Evolutionary conservation across 148 eudicot species (phyloP).

Genomic region (Persicaria tinctoria): DNA sequence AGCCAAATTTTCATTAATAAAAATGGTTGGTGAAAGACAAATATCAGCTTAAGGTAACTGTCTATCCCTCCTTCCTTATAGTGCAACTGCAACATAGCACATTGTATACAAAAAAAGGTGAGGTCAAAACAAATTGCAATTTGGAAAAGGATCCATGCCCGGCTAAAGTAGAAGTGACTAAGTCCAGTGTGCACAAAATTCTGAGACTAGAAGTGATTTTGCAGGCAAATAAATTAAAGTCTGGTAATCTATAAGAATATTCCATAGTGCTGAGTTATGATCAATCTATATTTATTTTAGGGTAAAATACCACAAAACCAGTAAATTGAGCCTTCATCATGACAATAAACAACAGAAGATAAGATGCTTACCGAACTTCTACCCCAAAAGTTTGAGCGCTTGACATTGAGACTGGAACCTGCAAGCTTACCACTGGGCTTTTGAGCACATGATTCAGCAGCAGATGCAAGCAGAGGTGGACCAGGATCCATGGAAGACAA

Average conservation of each 20-base stretch:
- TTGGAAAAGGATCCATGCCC: not conserved
- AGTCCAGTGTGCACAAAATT: not conserved
- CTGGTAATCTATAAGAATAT: not conserved
- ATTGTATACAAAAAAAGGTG: not conserved
- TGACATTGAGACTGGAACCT: constrained; percentile 39
- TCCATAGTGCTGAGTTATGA: not conserved
- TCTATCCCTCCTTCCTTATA: not conserved
- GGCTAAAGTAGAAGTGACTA: not conserved
- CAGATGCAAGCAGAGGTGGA: constrained; percentile 44
- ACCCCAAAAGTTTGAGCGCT: constrained; percentile 77
- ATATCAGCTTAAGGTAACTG: not conserved
- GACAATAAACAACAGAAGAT: not conserved
- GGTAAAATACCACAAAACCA: not conserved
- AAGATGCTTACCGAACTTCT: constrained; percentile 59
- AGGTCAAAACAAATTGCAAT: constrained; percentile 3
- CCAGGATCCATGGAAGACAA: constrained; percentile 82
- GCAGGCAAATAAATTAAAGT: not conserved
- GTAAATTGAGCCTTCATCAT: not conserved
- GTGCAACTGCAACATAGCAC: not conserved
- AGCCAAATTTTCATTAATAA: not conserved
- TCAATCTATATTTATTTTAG: not conserved
- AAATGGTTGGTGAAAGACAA: not conserved
- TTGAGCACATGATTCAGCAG: constrained; percentile 47
- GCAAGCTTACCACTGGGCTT: constrained; percentile 45
- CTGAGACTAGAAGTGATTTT: not conserved